Conservation (phyloP, 2,329 filamentous ascomycete species). For the Herpomyces periplanetae region DNA sequence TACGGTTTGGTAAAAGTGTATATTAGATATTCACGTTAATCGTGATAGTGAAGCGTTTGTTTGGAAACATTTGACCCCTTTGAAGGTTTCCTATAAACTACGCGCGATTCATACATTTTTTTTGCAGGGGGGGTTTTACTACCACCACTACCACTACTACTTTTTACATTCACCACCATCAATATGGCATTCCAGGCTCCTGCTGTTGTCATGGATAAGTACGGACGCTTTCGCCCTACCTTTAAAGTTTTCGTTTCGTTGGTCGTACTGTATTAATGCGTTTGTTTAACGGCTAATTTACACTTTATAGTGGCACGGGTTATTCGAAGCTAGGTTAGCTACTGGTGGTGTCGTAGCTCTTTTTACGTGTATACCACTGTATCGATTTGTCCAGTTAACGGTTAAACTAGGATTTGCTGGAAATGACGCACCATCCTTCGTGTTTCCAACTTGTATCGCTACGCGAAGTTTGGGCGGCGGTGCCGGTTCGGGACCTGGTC, state of each 20-base stretch:
- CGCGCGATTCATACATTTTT: too few species aligned
- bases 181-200: slow-evolving; percentile 90
- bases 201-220: slow-evolving; percentile 99
- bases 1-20: too few species aligned
- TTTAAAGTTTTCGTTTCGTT: background rate
- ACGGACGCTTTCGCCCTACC: slow-evolving; percentile 13
- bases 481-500: slow-evolving; percentile 38
- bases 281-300: slow-evolving; percentile 8
- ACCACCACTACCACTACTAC: too few species aligned
- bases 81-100: too few species aligned
- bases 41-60: too few species aligned
- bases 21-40: too few species aligned
- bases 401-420: slow-evolving; percentile 44
- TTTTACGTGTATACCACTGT: slow-evolving; percentile 1
- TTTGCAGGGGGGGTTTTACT: too few species aligned
- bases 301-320: slow-evolving; percentile 44
- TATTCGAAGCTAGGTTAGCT: slow-evolving; percentile 94
- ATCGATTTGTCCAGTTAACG: slow-evolving; percentile 7
- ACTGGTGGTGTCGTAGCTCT: slow-evolving; percentile 1
- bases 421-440: slow-evolving; percentile 94
- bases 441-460: slow-evolving; percentile 92
- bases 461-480: slow-evolving; percentile 41
- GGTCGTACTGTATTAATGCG: background rate
- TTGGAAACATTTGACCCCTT: too few species aligned
- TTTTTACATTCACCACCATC: too few species aligned